Evolutionary conservation across 2,329 filamentous ascomycete species (phyloP), one percentile per base, ranked within the genome.

Genomic region (Calonectria crousiana): DNA sequence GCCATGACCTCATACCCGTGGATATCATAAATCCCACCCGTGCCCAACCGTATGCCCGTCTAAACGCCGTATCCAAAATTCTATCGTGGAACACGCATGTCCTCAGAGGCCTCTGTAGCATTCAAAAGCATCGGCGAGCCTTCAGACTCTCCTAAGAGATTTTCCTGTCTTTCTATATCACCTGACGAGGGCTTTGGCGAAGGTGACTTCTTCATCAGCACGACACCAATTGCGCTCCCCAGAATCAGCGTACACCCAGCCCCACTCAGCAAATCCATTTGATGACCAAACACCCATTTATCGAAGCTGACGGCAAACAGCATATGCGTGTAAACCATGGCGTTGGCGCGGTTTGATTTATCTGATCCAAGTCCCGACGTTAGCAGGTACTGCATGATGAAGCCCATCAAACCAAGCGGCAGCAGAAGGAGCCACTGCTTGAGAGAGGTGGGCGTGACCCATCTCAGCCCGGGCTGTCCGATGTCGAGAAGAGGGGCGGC

Each of bases 321-420:
- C 86, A 91, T 90, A 58, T 90, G 88, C 9, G 89, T 90, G 73
- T 91, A 91, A 6, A 90, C 84, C 90, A 92, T 91, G 68, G 88
- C 86, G 20, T 89, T 90, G 10, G 90, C 90, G 53, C 88, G 84
- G 77, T 91, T 91, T 26, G 89, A 89, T 75, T 93, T 93, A 80
- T 96, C 94, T 74, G 93, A 91, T 30, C 93, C 86, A 62, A 98
- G 85, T 0, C 95, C 95, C 0, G 91, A 90, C 1, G 95, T 97
- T 23, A 97, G 86, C n/a, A 97, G 88, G 78, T 95, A 95, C 89
- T 98, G 96, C 90, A 96, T 94, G 28, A 93, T 83, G 81, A 98
- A 96, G 0, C 96, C 96, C 76, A 93, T 93, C 0, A 91, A 81
- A 0, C 94, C 95, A 5, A 98, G 86, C 47, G 93, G 90, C 0